phyloP scores from a whole-genome alignment of 352 stramenopile species.

The Phytophthora pisi region DNA sequence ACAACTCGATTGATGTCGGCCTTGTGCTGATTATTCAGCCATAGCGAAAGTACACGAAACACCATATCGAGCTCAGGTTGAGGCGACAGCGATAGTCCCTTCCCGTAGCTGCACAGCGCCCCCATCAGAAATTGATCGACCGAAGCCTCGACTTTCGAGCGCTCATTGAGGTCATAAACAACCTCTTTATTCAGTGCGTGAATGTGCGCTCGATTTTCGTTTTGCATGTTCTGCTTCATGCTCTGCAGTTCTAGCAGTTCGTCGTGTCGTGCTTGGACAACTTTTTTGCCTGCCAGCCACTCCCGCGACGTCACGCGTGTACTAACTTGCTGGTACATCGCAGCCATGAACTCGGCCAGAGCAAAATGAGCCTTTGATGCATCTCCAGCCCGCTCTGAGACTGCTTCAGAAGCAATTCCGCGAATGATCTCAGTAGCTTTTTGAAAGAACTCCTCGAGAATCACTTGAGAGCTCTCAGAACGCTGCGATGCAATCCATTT shows the following conservation, averaged over 20 bases:
- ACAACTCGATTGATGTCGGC: constrained; percentile 85
- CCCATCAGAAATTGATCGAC: constrained; percentile 89
- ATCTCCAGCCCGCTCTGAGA: constrained; percentile 50
- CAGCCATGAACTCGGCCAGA: constrained; percentile 91
- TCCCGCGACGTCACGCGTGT: constrained; percentile 85
- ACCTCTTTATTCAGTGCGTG: constrained; percentile 86
- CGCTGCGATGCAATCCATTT: constrained; percentile 94
- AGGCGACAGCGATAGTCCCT: constrained; percentile 55
- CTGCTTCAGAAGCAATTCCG: constrained; percentile 37
- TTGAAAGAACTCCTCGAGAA: constrained; percentile 93
- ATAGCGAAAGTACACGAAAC: constrained; percentile 94
- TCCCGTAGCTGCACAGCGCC: constrained; percentile 89
- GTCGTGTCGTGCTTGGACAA: constrained; percentile 67
- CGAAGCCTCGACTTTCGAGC: constrained; percentile 82
- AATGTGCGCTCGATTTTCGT: constrained; percentile 76
- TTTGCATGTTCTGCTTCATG: constrained; percentile 61
- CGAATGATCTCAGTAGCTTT: constrained; percentile 77
- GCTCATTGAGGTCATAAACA: constrained; percentile 87
- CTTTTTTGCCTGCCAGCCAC: constrained; percentile 87
- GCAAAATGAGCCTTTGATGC: constrained; percentile 85
- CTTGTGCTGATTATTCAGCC: constrained; percentile 92
- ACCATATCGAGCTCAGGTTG: constrained; percentile 88
- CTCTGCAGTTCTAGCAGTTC: constrained; percentile 68
- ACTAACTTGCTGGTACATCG: constrained; percentile 91
- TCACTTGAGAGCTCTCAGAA: constrained; percentile 90